Evolutionary conservation across 176 grass and related monocot genomes (phyloP), one percentile per base, ranked within the genome.

Genomic region (Phragmites australis): DNA sequence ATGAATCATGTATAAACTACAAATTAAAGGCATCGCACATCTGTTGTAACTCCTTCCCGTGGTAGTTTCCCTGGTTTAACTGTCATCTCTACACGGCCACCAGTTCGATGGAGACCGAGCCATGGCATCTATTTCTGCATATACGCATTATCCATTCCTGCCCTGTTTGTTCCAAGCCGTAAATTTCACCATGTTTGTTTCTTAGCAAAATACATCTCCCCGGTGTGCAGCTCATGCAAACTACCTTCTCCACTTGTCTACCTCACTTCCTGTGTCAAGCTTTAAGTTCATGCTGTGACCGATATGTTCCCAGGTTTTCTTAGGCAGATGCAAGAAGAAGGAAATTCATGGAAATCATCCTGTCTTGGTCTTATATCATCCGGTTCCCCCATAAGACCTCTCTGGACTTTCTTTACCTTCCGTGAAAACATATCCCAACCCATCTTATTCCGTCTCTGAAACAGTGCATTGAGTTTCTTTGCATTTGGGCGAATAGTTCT

Each of bases 401-500:
- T 88, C 74, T 98, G 92, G 26, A 26, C 59, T 75, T 69, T 85
- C 83, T 87, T 88, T 34, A 98, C 90, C 90, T 88, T 93, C 40
- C 4, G 60, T 6, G 88, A 87, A 80, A 93, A 93, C 16, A 22
- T 71, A 59, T 82, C 72, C 90, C 96, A 94, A 3, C 84, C 86
- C 88, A 93, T 91, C 63, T 87, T 46, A 55, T 89, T 85, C 31
- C 84, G 72, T 75, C 46, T 75, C 65, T 88, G 86, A 61, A 94
- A 94, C 32, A 98, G 45, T 29, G 27, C 70, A 83, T 87, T 83
- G 43, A 98, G 86, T 68, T 91, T 98, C 87, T 86, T 98, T 5
- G 84, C 87, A 66, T 94, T 94, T 50, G 96, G 92, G 10, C 92
- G 85, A 69, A 98, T 98, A 15, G 92, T 98, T 91, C 96, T 94